Evolutionary conservation across 495 filamentous ascomycete genomes (phyloP), one percentile per base, ranked within the genome.

Genomic region (Tuber magnatum): DNA sequence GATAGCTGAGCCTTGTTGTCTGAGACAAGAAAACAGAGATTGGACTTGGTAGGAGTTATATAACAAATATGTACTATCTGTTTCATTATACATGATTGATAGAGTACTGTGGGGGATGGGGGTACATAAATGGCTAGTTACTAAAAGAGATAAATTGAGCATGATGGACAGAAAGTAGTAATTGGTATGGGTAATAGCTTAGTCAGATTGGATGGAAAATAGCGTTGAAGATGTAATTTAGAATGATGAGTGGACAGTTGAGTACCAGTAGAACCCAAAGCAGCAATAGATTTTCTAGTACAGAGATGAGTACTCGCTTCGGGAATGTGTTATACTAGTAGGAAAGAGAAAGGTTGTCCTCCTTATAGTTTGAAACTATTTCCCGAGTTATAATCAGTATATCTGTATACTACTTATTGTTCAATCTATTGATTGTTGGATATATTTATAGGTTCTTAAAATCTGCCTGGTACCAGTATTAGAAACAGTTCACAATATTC

Each of bases 201-300:
- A 42, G 2, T 8, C 20, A 1, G 1, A 42, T 42, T 77, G 48
- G 73, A 73, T 46, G 40, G 70, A 43, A 9, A 61, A 70, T 35
- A 65, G 73, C 14, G 75, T 78, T 78, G 73, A 78, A 61, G 71
- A 20, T 14, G 48, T 78, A 1, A 61, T 80, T 24, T 80, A 73
- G 56, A 80, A 73, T 68, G 71, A 80, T 43, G n/a, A 80, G 48
- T 80, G 78, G 70, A 70, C 51, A 46, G 44, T 80, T 35, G 76
- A 78, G 38, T 68, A 68, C 32, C 69, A 22, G 6, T 8, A 16
- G 28, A 44, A 77, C 71, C 46, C 46, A 1, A 18, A 35, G 48
- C 51, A 71, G 43, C 32, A 72, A 40, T 80, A 69, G 72, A 71
- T 80, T 4, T 80, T 77, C 28, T 16, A 69, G 12, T 68, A 22